Evolutionary conservation across 768 basidiomycete species (phyloP).

Genomic region (Hygrophoropsis aurantiaca): DNA sequence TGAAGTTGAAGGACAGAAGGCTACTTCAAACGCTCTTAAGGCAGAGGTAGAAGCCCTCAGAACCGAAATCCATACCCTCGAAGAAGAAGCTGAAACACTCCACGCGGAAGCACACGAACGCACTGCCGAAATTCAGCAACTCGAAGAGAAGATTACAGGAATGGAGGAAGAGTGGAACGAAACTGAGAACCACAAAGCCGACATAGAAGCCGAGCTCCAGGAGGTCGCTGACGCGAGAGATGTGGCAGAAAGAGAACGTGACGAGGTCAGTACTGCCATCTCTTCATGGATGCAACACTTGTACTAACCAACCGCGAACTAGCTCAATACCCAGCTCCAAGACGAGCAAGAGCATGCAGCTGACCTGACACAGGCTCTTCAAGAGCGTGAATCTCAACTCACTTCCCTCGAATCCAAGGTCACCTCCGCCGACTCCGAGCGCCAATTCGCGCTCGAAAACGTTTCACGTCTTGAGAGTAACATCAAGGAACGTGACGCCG

Average conservation of each 20-base stretch:
- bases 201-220: constrained; percentile 56
- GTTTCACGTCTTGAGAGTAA: constrained; percentile 57
- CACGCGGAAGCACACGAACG: constrained; percentile 36
- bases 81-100: constrained; percentile 41
- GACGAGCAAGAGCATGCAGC: constrained; percentile 53
- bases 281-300: neutral
- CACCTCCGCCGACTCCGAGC: constrained; percentile 52
- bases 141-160: constrained; percentile 41
- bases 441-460: constrained; percentile 52
- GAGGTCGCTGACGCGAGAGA: constrained; percentile 53
- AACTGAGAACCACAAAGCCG: constrained; percentile 51
- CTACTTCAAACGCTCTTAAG: constrained; percentile 27
- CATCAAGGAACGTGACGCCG: constrained; percentile 54
- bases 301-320: constrained; percentile 1
- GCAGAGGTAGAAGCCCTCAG: constrained; percentile 23
- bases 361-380: constrained; percentile 44
- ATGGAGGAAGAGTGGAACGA: constrained; percentile 60
- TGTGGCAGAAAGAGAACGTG: constrained; percentile 53
- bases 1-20: constrained; percentile 4
- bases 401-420: constrained; percentile 52
- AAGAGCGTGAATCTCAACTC: constrained; percentile 55
- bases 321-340: constrained; percentile 52
- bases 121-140: constrained; percentile 35
- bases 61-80: constrained; percentile 34
- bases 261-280: constrained; percentile 42